Conservation (phyloP, 345 rosid genomes). For the Melaleuca quinquenervia region DNA sequence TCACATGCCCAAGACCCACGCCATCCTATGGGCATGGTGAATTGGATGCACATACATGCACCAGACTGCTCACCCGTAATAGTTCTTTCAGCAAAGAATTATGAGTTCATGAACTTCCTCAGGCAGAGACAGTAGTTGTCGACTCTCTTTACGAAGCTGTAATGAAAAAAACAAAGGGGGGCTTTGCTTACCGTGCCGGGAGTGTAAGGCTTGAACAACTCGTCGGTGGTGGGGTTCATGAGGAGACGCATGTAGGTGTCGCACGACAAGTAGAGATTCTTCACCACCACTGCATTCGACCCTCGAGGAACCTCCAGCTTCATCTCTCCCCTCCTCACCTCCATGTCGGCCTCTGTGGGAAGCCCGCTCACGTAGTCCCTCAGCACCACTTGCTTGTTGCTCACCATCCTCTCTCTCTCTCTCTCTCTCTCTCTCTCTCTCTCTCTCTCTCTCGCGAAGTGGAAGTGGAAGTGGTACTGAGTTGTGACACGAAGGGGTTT, state of each 20-base stretch:
- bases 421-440: not conserved
- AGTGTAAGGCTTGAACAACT: not conserved
- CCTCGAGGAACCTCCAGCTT: slow-evolving; percentile 7
- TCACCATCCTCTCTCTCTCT: not conserved
- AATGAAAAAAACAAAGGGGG: not conserved
- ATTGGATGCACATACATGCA: not conserved
- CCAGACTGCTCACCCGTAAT: not conserved
- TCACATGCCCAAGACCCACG: not conserved
- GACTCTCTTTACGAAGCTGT: not conserved
- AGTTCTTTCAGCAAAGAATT: not conserved
- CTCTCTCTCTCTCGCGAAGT: not conserved
- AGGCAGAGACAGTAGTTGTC: not conserved
- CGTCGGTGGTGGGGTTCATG: not conserved
- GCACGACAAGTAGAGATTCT: slow-evolving; percentile 12
- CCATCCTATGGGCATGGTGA: not conserved
- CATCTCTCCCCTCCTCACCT: not conserved
- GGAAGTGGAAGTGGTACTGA: not conserved
- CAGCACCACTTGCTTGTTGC: slow-evolving; percentile 15
- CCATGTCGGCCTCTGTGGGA: slow-evolving; percentile 10
- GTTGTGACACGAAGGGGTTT: not conserved
- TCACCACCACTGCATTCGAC: not conserved
- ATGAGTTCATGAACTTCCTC: not conserved
- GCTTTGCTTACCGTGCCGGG: not conserved
- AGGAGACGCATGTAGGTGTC: slow-evolving; percentile 9
- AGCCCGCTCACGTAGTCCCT: not conserved